Conservation (phyloP, 2,329 filamentous ascomycete genomes). For the Pseudogymnoascus sp. region DNA sequence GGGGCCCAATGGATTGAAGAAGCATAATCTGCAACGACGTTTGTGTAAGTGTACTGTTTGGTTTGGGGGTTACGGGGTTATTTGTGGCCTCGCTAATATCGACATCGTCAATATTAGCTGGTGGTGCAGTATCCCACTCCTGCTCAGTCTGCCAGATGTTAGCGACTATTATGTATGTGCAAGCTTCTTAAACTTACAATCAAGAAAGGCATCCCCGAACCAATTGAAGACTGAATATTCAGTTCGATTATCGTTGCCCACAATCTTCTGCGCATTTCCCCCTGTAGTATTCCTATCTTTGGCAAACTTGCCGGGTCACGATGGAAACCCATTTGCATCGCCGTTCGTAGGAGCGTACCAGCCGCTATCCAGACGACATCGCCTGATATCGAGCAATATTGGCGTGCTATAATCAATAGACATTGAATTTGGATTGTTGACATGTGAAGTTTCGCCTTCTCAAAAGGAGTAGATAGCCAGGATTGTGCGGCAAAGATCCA, state of each 20-base stretch:
- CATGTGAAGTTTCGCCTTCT: constrained; percentile 44
- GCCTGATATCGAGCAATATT: constrained; percentile 39
- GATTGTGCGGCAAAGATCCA: constrained; percentile 22
- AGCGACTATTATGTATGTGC: neutral
- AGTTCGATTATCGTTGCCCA: constrained; percentile 52
- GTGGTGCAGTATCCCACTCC: constrained; percentile 45
- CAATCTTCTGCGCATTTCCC: constrained; percentile 48
- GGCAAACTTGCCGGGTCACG: constrained; percentile 46
- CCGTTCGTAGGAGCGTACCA: constrained; percentile 44
- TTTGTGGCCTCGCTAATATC: constrained; percentile 36
- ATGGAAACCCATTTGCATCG: constrained; percentile 53
- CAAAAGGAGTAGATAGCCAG: constrained; percentile 30
- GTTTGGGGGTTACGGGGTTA: constrained; percentile 20
- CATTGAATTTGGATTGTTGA: constrained; percentile 45
- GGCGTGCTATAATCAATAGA: constrained; percentile 43
- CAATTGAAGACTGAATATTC: constrained; percentile 43
- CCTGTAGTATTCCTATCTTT: constrained; percentile 39
- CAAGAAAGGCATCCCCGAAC: constrained; percentile 44
- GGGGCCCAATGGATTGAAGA: constrained; percentile 36
- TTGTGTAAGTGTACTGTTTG: constrained; percentile 34
- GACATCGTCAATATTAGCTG: constrained; percentile 46
- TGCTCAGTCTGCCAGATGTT: constrained; percentile 23
- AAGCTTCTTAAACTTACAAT: constrained; percentile 23
- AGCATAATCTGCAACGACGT: constrained; percentile 44
- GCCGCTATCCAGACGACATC: constrained; percentile 47